Evolutionary conservation across 2,329 filamentous ascomycete species (phyloP).

Genomic region (Alternaria atra): DNA sequence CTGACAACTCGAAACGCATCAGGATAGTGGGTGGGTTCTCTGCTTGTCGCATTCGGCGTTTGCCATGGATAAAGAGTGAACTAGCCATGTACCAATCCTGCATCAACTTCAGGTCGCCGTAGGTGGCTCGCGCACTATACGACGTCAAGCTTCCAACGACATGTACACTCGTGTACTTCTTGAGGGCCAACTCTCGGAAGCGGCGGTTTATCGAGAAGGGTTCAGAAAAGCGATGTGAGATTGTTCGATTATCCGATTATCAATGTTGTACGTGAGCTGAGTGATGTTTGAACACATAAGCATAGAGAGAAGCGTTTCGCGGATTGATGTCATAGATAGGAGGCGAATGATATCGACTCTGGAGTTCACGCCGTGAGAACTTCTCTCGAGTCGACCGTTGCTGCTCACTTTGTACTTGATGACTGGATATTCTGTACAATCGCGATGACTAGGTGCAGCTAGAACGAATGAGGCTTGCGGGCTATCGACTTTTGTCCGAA

Average conservation of each 20-base stretch:
- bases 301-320: not conserved
- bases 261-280: not conserved
- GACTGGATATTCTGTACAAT: not conserved
- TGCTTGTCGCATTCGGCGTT: not conserved
- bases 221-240: not conserved
- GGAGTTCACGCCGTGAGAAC: not conserved
- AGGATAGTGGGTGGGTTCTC: not conserved
- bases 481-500: not conserved
- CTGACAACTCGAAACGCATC: not conserved
- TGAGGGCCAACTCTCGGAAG: not conserved
- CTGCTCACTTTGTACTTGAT: not conserved
- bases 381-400: not conserved
- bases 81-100: not conserved
- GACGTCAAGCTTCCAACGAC: not conserved
- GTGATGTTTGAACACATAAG: not conserved
- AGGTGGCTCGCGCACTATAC: not conserved
- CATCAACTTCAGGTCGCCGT: not conserved
- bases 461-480: not conserved
- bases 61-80: not conserved
- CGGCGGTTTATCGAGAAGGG: not conserved
- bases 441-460: not conserved
- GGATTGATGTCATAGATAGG: not conserved
- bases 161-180: not conserved
- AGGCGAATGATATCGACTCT: not conserved
- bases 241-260: not conserved